Evolutionary conservation across 176 grass and related monocot species (phyloP).

Genomic region (Oryza rufipogon): DNA sequence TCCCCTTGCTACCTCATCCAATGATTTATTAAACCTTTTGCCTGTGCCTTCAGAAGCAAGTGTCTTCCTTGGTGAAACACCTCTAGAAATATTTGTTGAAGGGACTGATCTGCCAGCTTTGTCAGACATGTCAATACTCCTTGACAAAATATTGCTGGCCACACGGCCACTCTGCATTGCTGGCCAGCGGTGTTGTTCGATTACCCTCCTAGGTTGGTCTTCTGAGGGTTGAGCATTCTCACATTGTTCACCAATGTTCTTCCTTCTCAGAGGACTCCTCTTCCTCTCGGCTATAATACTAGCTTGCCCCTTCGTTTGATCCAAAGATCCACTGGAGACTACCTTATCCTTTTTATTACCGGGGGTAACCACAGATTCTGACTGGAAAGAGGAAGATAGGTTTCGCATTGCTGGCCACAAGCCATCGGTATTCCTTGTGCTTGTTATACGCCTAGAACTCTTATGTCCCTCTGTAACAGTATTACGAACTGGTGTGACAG

Average conservation of each 20-base stretch:
- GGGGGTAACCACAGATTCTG: constrained; percentile 52
- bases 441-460: constrained; percentile 45
- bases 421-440: constrained; percentile 53
- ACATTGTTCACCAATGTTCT: constrained; percentile 61
- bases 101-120: constrained; percentile 46
- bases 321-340: constrained; percentile 24
- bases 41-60: constrained; percentile 36
- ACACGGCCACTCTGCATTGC: constrained; percentile 53
- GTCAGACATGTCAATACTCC: constrained; percentile 48
- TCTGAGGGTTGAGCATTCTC: constrained; percentile 62
- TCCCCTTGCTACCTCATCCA: constrained; percentile 57
- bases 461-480: constrained; percentile 48
- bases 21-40: constrained; percentile 43
- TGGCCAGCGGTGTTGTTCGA: constrained; percentile 71
- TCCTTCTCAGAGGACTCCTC: constrained; percentile 76
- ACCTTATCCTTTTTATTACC: constrained; percentile 61
- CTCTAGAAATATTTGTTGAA: constrained; percentile 54
- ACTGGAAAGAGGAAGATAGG: constrained; percentile 75
- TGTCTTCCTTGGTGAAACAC: constrained; percentile 53
- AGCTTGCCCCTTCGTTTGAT: constrained; percentile 26
- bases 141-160: constrained; percentile 48
- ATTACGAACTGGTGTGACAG: constrained; percentile 63
- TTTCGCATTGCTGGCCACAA: constrained; percentile 97
- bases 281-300: constrained; percentile 55
- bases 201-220: constrained; percentile 46